A percentile compares a stretch with the other conserved stretches of the same genome.
phyloP scores from a whole-genome alignment of 352 stramenopile species.

The Pythium insidiosum region DNA sequence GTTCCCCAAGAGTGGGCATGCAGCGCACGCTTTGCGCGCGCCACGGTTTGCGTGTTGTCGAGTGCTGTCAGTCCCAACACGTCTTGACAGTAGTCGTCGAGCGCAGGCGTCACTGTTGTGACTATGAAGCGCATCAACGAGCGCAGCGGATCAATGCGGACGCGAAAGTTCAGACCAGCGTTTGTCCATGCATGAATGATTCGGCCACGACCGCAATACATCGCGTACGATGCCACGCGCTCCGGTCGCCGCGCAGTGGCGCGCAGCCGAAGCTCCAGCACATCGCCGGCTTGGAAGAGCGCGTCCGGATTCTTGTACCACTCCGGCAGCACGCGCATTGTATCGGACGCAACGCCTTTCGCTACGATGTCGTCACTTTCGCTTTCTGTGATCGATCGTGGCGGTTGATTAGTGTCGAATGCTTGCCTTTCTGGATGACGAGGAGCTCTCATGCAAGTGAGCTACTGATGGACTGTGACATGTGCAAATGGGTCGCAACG shows the following conservation, averaged over 20 bases:
- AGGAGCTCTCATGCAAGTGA: no score
- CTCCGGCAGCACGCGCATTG: no score
- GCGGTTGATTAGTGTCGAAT: no score
- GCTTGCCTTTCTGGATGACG: no score
- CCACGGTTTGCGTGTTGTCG: constrained; percentile 6
- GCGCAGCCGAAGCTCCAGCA: no score
- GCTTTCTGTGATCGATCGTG: no score
- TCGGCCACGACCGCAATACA: constrained; percentile 27
- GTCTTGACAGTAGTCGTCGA: constrained; percentile 23
- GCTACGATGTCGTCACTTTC: no score
- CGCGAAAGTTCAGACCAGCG: constrained; percentile 21
- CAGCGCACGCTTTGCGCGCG: constrained; percentile 18
- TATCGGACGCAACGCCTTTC: no score
- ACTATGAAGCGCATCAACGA: constrained; percentile 16
- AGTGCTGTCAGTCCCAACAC: constrained; percentile 17
- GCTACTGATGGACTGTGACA: no score
- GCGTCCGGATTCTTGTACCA: no score
- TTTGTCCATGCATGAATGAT: constrained; percentile 34
- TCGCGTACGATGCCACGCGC: constrained; percentile 7
- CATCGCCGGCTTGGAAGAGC: constrained; percentile 14
- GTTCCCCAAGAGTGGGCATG: constrained; percentile 8
- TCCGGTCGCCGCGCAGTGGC: no score
- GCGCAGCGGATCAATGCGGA: constrained; percentile 31
- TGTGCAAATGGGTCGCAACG: no score
- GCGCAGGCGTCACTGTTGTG: constrained; percentile 3